A percentile compares a stretch with the other conserved stretches of the same genome.
Evolutionary conservation across 2,329 filamentous ascomycete species (phyloP).

Genomic region (Pezicula carpinea): DNA sequence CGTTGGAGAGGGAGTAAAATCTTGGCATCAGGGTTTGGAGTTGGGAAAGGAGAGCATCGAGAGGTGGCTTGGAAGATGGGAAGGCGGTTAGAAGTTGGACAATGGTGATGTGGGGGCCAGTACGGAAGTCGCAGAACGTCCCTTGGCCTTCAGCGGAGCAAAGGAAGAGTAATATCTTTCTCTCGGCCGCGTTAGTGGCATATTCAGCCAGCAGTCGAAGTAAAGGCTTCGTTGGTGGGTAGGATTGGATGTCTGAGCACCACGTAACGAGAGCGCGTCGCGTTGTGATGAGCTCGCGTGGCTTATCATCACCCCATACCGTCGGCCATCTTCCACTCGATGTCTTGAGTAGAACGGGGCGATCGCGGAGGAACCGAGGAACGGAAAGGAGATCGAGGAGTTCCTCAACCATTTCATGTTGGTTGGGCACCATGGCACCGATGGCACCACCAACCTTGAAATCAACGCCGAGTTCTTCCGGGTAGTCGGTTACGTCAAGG

Average conservation of each 20-base stretch:
- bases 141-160: conserved; percentile 88
- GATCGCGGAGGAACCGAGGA: conserved; percentile 78
- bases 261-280: conserved; percentile 89
- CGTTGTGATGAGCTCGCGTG: conserved; percentile 84
- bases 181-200: conserved; percentile 74
- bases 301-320: conserved; percentile 89
- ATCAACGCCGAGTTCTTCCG: conserved; percentile 75
- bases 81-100: conserved; percentile 87
- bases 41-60: conserved; percentile 74
- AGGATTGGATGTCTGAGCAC: conserved; percentile 92
- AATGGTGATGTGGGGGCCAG: conserved; percentile 79
- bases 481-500: conserved; percentile 92
- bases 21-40: conserved; percentile 91
- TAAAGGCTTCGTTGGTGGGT: conserved; percentile 82
- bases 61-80: conserved; percentile 81
- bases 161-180: conserved; percentile 81
- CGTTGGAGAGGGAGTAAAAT: conserved; percentile 97
- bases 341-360: conserved; percentile 75
- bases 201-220: conserved; percentile 84
- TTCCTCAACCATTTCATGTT: conserved; percentile 70
- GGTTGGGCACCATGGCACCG: conserved; percentile 87
- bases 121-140: conserved; percentile 90
- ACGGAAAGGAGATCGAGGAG: conserved; percentile 78
- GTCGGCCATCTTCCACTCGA: conserved; percentile 87
- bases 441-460: conserved; percentile 97